Base-by-base conservation (phyloP, 2,329 filamentous ascomycete species). In the Emergomyces orientalis region DNA sequence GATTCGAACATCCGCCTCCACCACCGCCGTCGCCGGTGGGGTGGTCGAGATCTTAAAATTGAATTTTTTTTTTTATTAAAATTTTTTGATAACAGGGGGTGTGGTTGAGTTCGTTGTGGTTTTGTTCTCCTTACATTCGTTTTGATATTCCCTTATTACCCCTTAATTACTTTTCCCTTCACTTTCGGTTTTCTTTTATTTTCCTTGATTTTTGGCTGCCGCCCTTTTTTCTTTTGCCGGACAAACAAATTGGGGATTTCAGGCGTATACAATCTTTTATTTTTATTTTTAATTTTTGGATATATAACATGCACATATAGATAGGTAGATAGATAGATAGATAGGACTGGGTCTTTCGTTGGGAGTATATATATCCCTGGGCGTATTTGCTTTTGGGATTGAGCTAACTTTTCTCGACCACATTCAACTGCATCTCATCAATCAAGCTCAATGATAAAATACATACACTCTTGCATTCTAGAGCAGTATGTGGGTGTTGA, bases 11-110 rank as follows among this genome's bases (percentile, higher is more conserved):
- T 30, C 59, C 59, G 4, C 59, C 59, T 5, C 45, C 59, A 54
- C 59, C 59, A 1, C 59, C 59, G 0, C 59, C 59, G 17, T 61
- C 59, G 27, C 59, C 59, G 0, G 59, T 61, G 27, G 59, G 59
- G 34, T 61, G 49, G 30, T 25, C 55, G 55, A 55, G 30, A 17
- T 55, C 52, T 3, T 55, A 22, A 37, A 51, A 30, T 17, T 30
- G 43, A n/a, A 45, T 22, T 45, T 45, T 6, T 22, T n/a, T 22
- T 22, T 22, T 9, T n/a, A n/a, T n/a, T n/a, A n/a, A n/a, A n/a
- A n/a, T n/a, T n/a, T n/a, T n/a, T n/a, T n/a, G n/a, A n/a, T n/a
- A n/a, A n/a, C n/a, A n/a, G n/a, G 6, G 14, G n/a, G 37, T 13
- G 37, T 41, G 37, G 37, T 3, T 41, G 9, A 39, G 37, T 14